A percentile compares a stretch with the other conserved stretches of the same genome.
phyloP scores from a whole-genome alignment of 495 filamentous ascomycete species.

The Talaromyces trachyspermus region DNA sequence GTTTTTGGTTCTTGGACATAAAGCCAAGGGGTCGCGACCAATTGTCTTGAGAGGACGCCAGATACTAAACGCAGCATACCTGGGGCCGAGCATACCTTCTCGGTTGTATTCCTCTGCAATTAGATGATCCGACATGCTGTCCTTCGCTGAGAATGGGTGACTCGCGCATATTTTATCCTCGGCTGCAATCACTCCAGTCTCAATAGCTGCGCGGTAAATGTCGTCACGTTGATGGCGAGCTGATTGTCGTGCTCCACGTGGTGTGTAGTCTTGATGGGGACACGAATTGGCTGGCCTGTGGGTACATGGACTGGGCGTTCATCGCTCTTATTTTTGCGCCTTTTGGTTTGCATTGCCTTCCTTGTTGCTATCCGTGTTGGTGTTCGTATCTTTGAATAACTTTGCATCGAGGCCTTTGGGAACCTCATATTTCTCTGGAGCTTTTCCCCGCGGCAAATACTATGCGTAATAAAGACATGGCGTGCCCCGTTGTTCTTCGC shows the following conservation, averaged over 20 bases:
- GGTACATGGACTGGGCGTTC: background rate
- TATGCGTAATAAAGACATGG: background rate
- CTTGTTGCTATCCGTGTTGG: background rate
- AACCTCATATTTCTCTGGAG: background rate
- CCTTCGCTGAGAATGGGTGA: background rate
- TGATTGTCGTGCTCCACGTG: background rate
- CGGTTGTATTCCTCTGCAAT: background rate
- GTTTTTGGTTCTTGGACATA: conserved; percentile 15
- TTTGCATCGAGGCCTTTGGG: background rate
- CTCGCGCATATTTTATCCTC: background rate
- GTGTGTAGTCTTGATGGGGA: conserved; percentile 1
- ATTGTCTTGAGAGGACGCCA: conserved; percentile 56
- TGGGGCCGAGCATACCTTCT: background rate
- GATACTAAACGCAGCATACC: conserved; percentile 37
- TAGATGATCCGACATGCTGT: background rate
- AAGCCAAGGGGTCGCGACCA: conserved; percentile 43
- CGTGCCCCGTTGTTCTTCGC: background rate
- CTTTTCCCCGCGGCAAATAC: background rate
- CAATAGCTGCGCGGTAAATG: background rate
- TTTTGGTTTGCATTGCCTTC: too few relatives aligned
- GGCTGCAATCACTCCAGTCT: background rate
- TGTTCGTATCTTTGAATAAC: background rate
- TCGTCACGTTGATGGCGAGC: background rate
- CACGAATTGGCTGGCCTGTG: background rate
- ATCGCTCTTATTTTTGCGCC: too few relatives aligned